Conservation (phyloP, 805 yeast genomes). For the Candida insectalens region DNA sequence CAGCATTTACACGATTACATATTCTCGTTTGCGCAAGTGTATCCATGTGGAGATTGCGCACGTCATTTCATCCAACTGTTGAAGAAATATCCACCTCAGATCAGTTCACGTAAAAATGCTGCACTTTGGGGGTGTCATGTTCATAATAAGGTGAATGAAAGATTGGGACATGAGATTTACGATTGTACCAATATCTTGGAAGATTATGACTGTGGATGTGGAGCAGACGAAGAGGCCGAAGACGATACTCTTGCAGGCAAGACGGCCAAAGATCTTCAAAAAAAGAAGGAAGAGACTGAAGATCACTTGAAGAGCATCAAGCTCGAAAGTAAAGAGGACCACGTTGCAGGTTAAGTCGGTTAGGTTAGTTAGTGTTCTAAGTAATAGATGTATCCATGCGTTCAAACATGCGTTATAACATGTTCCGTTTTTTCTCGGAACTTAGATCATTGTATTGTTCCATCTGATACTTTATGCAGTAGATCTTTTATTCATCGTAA, state of each 20-base stretch:
- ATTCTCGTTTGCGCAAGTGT: slow-evolving; percentile 75
- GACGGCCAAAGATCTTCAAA: slow-evolving; percentile 7
- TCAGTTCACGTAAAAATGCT: slow-evolving; percentile 64
- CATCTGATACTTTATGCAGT: no score
- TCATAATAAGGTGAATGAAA: slow-evolving; percentile 77
- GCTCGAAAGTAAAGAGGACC: slow-evolving; percentile 33
- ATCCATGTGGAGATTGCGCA: slow-evolving; percentile 97
- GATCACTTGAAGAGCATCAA: slow-evolving; percentile 36
- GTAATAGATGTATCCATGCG: no score
- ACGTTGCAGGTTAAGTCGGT: slow-evolving; percentile 17
- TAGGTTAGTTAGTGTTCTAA: no score
- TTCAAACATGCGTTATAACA: no score
- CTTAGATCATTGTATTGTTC: no score
- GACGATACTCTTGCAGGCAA: slow-evolving; percentile 23
- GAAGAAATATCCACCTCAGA: slow-evolving; percentile 74
- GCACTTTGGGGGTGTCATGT: slow-evolving; percentile 94
- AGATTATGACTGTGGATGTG: slow-evolving; percentile 96
- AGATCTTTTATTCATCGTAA: no score
- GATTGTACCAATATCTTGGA: slow-evolving; percentile 82
- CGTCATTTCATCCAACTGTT: slow-evolving; percentile 73
- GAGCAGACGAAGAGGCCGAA: slow-evolving; percentile 51
- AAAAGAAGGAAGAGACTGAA: slow-evolving; percentile 16
- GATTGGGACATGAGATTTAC: slow-evolving; percentile 58
- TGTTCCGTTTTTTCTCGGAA: no score
- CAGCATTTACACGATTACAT: slow-evolving; percentile 56